Base-by-base conservation (phyloP, 2,329 filamentous ascomycete species). In the Byssochlamys sp. region DNA sequence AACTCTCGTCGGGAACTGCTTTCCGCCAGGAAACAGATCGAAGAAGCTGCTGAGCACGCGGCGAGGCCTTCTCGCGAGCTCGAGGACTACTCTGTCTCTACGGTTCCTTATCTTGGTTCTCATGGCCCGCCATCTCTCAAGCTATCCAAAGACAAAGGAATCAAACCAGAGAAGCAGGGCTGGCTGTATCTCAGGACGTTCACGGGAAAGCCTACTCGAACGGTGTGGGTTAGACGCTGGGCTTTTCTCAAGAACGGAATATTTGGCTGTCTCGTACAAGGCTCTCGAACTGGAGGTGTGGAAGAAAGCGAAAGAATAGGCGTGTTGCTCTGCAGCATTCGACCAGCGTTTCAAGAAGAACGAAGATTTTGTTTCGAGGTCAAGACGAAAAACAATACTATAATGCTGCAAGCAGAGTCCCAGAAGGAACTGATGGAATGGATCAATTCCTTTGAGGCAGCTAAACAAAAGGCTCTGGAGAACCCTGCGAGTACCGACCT, bases 361-460 rank as follows among this genome's bases (percentile, higher is more conserved):
- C 85, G 94, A 45, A 84, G 94, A 14, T 99, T 97, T 73, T 97
- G 94, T 71, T 96, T 99, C 67, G 94, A 99, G 73, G 88, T 99
- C 67, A 99, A 97, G 78, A 99, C 94, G 2, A 99, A 96, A 73
- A 95, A 90, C 67, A 89, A 89, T 61, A 94, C 87, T 54, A 85
- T 96, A 61, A 78, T 96, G 59, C 79, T 99, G 2, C 94, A 99
- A 74, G 89, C 92, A 3, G 94, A 99, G 71, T 96, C 90, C 0
- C 94, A 99, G 70, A 79, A 78, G 54, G 90, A 97, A 69, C 81
- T 99, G n/a, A 91, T 89, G 58, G 89, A 95, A 66, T 99, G 94
- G 94, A 85, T 99, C 57, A 85, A 89, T 62, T 86, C 92, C 0
- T 96, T 99, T 65, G 92, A 99, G 65, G 84, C 91, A 14, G 91